Percentiles rank a stretch among this genome's conserved stretches.
Conservation (phyloP, 345 rosid genomes). For the Xanthoceras sorbifolium region DNA sequence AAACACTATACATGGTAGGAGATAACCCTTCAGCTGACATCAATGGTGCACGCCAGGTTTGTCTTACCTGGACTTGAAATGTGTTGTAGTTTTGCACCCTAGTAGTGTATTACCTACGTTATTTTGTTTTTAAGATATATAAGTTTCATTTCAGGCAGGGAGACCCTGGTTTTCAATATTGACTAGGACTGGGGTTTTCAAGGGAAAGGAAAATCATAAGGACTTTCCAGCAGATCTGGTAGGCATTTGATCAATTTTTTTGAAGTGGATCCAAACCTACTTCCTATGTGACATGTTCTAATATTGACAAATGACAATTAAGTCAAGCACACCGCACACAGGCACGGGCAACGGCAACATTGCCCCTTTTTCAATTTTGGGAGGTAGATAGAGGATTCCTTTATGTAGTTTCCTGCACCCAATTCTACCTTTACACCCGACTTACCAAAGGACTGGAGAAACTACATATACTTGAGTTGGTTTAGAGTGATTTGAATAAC, state of each 20-base stretch:
- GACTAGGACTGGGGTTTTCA: conserved; percentile 87
- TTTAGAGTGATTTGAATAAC: not conserved
- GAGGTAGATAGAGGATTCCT: too few relatives aligned
- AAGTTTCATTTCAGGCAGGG: conserved; percentile 57
- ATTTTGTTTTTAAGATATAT: not conserved
- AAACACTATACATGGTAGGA: conserved; percentile 75
- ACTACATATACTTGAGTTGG: not conserved
- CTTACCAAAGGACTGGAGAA: not conserved
- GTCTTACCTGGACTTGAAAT: conserved; percentile 8
- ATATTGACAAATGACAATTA: conserved; percentile 5
- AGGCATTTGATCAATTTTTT: conserved; percentile 10
- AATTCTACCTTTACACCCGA: not conserved
- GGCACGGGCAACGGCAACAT: too few relatives aligned
- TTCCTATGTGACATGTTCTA: not conserved
- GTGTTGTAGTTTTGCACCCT: not conserved
- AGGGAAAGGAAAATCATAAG: conserved; percentile 57
- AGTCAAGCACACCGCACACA: not conserved
- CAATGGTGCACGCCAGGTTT: conserved; percentile 69
- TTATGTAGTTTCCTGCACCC: not conserved
- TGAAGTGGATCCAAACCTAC: not conserved
- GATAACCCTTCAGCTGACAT: conserved; percentile 85
- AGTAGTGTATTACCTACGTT: not conserved
- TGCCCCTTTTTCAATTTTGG: not conserved
- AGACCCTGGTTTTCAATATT: conserved; percentile 86
- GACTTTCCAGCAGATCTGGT: conserved; percentile 78